Evolutionary conservation across 2,329 filamentous ascomycete genomes (phyloP).

Genomic region (Spiromastix sp.): DNA sequence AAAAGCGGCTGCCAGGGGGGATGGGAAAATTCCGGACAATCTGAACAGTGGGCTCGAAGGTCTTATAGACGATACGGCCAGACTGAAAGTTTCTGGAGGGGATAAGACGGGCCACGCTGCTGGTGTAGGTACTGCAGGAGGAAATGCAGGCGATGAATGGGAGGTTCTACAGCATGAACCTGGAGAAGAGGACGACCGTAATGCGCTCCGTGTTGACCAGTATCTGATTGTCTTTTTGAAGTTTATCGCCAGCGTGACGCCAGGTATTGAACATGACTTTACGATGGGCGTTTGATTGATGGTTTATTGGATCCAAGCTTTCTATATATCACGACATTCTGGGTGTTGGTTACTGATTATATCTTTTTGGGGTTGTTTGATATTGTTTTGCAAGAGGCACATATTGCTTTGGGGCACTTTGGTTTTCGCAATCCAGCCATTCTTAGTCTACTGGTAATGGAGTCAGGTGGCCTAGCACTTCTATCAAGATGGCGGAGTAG

Average conservation of each 20-base stretch:
- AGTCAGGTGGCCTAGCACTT: too few species aligned
- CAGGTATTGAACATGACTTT: constrained; percentile 95
- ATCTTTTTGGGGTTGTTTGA: too few species aligned
- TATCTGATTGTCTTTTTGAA: constrained; percentile 43
- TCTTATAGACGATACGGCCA: constrained; percentile 69
- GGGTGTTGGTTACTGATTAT: not conserved
- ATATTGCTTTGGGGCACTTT: too few species aligned
- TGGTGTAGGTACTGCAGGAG: constrained; percentile 28
- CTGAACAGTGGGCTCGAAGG: constrained; percentile 63
- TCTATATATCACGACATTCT: not conserved
- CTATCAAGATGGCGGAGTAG: too few species aligned
- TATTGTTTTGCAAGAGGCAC: too few species aligned
- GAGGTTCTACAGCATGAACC: constrained; percentile 47
- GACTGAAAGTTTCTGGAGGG: constrained; percentile 49
- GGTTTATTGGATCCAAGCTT: too few species aligned
- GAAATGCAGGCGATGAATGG: constrained; percentile 49
- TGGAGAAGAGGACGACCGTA: constrained; percentile 36
- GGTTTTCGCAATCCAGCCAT: too few species aligned
- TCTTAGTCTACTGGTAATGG: too few species aligned
- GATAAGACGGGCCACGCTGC: constrained; percentile 19
- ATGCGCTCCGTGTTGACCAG: constrained; percentile 41
- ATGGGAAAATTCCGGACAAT: constrained; percentile 36
- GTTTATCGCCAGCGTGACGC: constrained; percentile 83
- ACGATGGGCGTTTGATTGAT: constrained; percentile 76
- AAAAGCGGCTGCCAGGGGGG: constrained; percentile 37